Base-by-base conservation (phyloP, 2,329 filamentous ascomycete species). In the Orbilia brochopaga region DNA sequence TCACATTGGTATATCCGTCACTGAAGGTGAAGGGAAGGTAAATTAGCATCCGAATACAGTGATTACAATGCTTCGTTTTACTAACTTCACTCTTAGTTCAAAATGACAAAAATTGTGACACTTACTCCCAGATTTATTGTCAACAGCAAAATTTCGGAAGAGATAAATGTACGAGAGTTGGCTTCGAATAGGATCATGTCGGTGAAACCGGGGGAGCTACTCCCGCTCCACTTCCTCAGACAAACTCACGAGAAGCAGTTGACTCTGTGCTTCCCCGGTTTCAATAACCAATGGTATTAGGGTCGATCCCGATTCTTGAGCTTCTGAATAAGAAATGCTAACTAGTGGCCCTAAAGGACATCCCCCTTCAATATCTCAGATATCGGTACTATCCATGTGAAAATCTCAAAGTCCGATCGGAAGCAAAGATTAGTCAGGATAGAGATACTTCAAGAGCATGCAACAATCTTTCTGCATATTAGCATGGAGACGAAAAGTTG, bases 291-390 rank as follows among this genome's bases (percentile, higher is more conserved):
- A 76, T 99, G 94, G 94, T 73, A 63, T 15, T 8, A 6, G 24
- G 21, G 37, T 30, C 5, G 13, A 23, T 2, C n/a, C 32, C 2
- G 7, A 19, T 13, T 54, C 27, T 8, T 32, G 3, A 32, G 4
- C 8, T 32, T 32, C 23, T 1, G 35, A 23, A 53, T 11, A 23
- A 24, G 52, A 3, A 48, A 4, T 6, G 21, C 50, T 67, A 21
- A 53, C 24, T 17, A 19, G 10, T 19, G 11, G 5, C 46, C 48
- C 32, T 5, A 7, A 48, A 67, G 62, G 76, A 96, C 93, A 0
- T 94, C 94, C 11, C 92, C 94, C 0, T 97, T 99, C 83, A 96
- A 96, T 78, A 97, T 99, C 77, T 92, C 92, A 0, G 94, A 97
- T 77, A 85, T 97, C 48, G 94, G 94, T 19, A 95, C 89, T 13